Conservation (phyloP, 2,329 filamentous ascomycete species). For the Fonsecaea erecta region DNA sequence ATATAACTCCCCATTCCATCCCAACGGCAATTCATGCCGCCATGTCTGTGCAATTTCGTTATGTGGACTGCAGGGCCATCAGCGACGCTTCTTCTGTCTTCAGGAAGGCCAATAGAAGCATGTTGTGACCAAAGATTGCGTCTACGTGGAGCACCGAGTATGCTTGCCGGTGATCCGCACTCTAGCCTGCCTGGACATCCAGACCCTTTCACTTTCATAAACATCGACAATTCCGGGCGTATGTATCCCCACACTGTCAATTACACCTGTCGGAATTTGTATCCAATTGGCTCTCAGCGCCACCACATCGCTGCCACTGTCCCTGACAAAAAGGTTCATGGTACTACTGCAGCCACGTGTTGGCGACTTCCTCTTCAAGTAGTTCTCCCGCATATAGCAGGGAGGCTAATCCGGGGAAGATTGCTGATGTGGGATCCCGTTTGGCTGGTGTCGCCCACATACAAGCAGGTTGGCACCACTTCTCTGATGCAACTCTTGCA, state of each 20-base stretch:
- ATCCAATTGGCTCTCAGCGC: not conserved
- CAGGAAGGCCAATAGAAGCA: not conserved
- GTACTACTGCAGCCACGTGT: not conserved
- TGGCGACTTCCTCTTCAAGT: not conserved
- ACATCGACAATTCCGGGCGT: not conserved
- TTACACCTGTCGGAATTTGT: not conserved
- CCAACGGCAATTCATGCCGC: not conserved
- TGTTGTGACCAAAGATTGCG: not conserved
- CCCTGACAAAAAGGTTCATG: not conserved
- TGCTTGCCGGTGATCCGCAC: not conserved
- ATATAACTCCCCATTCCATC: not conserved
- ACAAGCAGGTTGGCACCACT: not conserved
- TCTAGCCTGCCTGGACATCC: not conserved
- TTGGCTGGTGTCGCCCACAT: not conserved
- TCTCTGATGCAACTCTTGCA: not conserved
- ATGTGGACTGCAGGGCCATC: not conserved
- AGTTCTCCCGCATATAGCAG: not conserved
- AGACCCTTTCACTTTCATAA: not conserved
- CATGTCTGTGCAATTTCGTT: not conserved
- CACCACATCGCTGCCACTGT: not conserved
- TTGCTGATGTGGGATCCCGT: not conserved
- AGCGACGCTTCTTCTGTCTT: too few species aligned
- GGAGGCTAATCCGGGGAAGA: not conserved
- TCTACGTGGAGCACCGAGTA: not conserved
- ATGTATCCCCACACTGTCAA: not conserved